These are phyloP conservation scores for Alloascoidea hylecoeti DNA, from an alignment of 805 yeast species.

Conservation along the genomic window DNA sequence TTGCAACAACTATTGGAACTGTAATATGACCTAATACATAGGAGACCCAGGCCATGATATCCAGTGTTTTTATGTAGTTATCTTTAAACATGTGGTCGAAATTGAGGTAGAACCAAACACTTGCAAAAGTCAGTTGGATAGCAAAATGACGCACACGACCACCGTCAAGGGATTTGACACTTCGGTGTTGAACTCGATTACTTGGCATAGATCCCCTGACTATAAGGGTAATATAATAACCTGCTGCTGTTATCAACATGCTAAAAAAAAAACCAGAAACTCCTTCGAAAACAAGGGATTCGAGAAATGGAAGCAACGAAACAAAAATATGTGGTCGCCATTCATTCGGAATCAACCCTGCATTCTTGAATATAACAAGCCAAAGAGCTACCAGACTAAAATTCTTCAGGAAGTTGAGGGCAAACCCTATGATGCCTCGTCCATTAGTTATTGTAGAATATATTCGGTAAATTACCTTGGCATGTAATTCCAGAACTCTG, in stretches of 20 bases:
- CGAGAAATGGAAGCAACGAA: slow-evolving; percentile 28
- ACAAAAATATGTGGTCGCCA: slow-evolving; percentile 41
- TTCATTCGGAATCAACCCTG: slow-evolving; percentile 33
- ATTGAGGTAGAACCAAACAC: slow-evolving; percentile 36
- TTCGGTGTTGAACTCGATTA: neutral
- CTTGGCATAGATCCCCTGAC: slow-evolving; percentile 9
- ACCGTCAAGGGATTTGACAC: too few relatives aligned
- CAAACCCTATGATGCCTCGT: neutral
- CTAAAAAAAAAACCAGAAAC: slow-evolving; percentile 6
- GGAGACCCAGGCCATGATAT: slow-evolving; percentile 44
- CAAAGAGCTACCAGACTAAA: slow-evolving; percentile 14
- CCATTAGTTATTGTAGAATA: neutral
- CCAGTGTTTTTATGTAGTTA: slow-evolving; percentile 22
- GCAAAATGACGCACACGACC: slow-evolving; percentile 9
- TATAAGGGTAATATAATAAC: neutral
- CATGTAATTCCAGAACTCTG: too few relatives aligned
- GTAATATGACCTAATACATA: slow-evolving; percentile 49
- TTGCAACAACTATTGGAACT: slow-evolving; percentile 45
- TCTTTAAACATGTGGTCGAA: slow-evolving; percentile 25
- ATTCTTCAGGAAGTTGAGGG: neutral
- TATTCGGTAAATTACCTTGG: too few relatives aligned
- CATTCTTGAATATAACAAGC: slow-evolving; percentile 8
- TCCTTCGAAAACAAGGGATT: slow-evolving; percentile 14
- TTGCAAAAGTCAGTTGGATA: slow-evolving; percentile 25
- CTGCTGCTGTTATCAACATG: slow-evolving; percentile 1